phyloP scores from a whole-genome alignment of 202 grass and related monocot genomes.

The Schoenoplectus triqueter region DNA sequence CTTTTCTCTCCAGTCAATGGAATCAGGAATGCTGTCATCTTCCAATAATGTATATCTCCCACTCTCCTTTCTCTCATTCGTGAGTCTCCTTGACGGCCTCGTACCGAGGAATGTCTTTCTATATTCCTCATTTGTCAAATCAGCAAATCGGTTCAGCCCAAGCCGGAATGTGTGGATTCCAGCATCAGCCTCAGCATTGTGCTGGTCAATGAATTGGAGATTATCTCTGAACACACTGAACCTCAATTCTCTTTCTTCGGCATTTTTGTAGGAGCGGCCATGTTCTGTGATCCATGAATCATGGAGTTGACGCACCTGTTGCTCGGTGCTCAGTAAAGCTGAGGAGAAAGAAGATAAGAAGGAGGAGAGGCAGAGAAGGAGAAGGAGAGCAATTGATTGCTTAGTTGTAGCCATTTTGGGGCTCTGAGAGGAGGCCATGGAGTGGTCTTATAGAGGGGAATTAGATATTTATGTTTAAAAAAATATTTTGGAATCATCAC shows the following conservation, averaged over 20 bases:
- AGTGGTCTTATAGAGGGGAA: slow-evolving; percentile 27
- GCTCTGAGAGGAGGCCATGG: slow-evolving; percentile 15
- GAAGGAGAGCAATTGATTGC: slow-evolving; percentile 21
- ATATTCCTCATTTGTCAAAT: slow-evolving; percentile 67
- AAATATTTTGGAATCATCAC: not conserved
- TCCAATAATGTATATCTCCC: slow-evolving; percentile 35
- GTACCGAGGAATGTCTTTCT: slow-evolving; percentile 43
- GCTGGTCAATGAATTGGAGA: slow-evolving; percentile 55
- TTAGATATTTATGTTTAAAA: slow-evolving; percentile 18
- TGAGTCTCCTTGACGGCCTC: slow-evolving; percentile 19
- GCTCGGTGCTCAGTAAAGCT: slow-evolving; percentile 37
- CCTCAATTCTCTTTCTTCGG: slow-evolving; percentile 34
- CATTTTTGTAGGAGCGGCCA: slow-evolving; percentile 15
- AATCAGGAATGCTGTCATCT: slow-evolving; percentile 46
- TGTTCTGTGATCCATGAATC: slow-evolving; percentile 41
- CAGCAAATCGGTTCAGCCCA: slow-evolving; percentile 65
- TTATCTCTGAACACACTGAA: slow-evolving; percentile 61
- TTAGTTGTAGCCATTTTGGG: slow-evolving; percentile 25
- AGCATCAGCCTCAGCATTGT: slow-evolving; percentile 63
- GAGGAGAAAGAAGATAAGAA: not conserved
- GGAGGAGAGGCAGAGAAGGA: slow-evolving; percentile 22
- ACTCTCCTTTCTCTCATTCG: not conserved
- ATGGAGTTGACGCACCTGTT: slow-evolving; percentile 44
- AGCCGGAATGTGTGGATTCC: slow-evolving; percentile 53
- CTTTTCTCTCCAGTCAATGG: slow-evolving; percentile 51